Evolutionary conservation across 257 asterid genomes (phyloP).

Genomic region (Solanum dulcamara): DNA sequence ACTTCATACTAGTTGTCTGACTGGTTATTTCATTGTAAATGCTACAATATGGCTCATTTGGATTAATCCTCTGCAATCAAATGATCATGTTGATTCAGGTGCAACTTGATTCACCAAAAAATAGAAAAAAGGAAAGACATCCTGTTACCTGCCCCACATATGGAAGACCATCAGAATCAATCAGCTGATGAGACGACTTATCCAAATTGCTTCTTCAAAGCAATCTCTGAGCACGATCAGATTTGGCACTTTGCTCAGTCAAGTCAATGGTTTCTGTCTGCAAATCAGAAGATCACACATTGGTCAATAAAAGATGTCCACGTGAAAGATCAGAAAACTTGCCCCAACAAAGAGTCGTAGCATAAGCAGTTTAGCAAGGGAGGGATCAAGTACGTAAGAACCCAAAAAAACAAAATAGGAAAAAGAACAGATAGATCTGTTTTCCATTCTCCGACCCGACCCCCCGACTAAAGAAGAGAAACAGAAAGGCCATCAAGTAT

Average conservation of each 20-base stretch:
- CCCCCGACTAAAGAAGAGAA: neutral
- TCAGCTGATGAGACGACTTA: constrained; percentile 38
- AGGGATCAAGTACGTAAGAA: neutral
- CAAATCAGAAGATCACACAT: constrained; percentile 12
- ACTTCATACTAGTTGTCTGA: constrained; percentile 20
- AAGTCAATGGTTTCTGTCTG: constrained; percentile 94
- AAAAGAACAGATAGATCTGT: neutral
- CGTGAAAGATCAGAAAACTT: neutral
- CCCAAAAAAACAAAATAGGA: neutral
- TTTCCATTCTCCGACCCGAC: neutral
- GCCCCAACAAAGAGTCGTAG: neutral
- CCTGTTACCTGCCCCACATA: constrained; percentile 81
- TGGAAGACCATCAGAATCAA: constrained; percentile 95
- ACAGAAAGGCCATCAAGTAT: neutral
- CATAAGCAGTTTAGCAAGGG: neutral
- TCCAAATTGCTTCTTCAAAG: constrained; percentile 71
- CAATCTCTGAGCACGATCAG: constrained; percentile 35
- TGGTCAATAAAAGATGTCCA: neutral
- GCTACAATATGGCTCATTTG: constrained; percentile 60
- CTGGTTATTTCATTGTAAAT: constrained; percentile 47
- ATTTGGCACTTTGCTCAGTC: constrained; percentile 37
- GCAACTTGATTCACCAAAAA: neutral
- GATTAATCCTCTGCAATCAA: constrained; percentile 56
- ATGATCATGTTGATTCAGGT: neutral
- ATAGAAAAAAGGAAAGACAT: neutral